Evolutionary conservation across 345 rosid species (phyloP), one percentile per base, ranked within the genome.

Genomic region (Murraya koenigii): DNA sequence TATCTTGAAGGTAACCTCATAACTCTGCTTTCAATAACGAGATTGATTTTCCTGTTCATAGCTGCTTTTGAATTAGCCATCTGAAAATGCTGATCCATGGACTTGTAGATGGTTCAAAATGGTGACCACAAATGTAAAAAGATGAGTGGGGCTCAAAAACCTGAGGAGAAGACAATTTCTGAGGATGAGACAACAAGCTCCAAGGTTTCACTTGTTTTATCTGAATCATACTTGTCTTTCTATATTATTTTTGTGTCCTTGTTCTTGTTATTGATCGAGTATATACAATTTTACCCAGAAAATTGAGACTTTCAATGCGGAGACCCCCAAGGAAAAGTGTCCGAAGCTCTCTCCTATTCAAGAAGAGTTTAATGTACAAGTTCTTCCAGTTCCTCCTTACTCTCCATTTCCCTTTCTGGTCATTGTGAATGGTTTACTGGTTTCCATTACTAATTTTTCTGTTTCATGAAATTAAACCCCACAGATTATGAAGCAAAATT

Each of bases 111-210:
- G 86, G 90, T 94, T 86, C 87, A 86, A 65, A 87, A 85, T 78
- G 96, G 97, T 23, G 91, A 82, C 15, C 96, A 92, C 76, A 87
- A 89, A 83, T 91, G 97, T 80, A 28, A 84, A 67, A 90, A 84
- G 62, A 84, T 63, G 76, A 22, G 79, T 10, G 78, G n/a, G 63
- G 33, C 78, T 76, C 78, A 80, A 59, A 72, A 69, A 54, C 1
- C 76, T 71, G 88, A 71, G 35, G 94, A 86, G 83, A 84, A 88
- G 75, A 84, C 85, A 70, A 87, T 83, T 66, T 36, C 81, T 30
- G 94, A 93, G 80, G 90, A 87, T 1, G 89, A 85, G 66, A 71
- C 20, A 5, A 63, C 58, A 9, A 7, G 62, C 81, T 78, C 84
- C 41, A 89, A 90, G 92, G 93, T 90, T 55, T 65, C 41, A 5